Evolutionary conservation across 2,329 filamentous ascomycete species (phyloP), one percentile per base, ranked within the genome.

Genomic region (Xylaria polymorpha): DNA sequence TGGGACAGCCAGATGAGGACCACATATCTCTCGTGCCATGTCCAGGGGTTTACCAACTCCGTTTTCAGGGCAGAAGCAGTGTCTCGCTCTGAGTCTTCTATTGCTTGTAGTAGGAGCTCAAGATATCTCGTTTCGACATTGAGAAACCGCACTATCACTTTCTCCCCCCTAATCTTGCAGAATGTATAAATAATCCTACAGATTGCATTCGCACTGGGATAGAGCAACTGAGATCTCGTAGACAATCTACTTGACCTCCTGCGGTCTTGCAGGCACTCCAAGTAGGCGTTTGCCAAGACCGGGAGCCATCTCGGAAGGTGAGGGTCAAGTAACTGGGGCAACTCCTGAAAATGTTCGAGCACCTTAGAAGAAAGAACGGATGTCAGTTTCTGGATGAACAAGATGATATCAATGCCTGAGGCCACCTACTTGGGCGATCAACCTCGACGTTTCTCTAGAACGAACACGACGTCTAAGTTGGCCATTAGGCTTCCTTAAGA

Each of bases 141-240:
- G 72, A 99, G 84, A 77, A 98, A 98, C 50, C 93, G 89, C 61
- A 94, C 90, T 74, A 99, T 91, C 61, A 99, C 91, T 80, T 98
- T 98, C 78, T 96, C 91, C 29, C 96, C 95, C 62, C 96, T 89
- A 60, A 98, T 91, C 81, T 99, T 99, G 85, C 94, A 98, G 69
- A 99, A 91, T 0, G 91, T 91, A 78, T 98, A 98, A 43, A 99
- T 80, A 1, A 98, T 84, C 70, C 87, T 88, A 79, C 91, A 93
- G 64, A 97, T 90, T 4, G 93, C 94, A 69, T 87, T 85, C 29
- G 91, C 87, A 0, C 93, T 81, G 0, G 90, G 86, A 25, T 84
- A 81, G 15, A 89, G 75, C 10, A 87, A 79, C 64, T 83, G 77
- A 66, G 80, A 78, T 65, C 73, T 76, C 77, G 73, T 69, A 78